phyloP scores from a whole-genome alignment of 352 stramenopile genomes.

The Albugo laibachii region DNA sequence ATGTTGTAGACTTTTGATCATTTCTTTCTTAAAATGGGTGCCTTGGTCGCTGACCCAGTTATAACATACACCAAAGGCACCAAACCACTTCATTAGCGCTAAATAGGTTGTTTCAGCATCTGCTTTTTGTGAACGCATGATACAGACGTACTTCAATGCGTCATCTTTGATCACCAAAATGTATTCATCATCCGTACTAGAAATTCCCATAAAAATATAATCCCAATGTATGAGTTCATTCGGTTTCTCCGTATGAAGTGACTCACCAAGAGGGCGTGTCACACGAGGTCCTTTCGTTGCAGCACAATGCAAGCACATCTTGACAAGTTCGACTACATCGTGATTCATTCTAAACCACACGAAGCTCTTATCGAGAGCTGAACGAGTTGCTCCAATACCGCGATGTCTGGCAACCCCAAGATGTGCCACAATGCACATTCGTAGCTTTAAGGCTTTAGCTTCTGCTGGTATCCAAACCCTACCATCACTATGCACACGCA shows the following conservation, averaged over 20 bases:
- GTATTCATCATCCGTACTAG: no score
- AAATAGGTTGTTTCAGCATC: not conserved
- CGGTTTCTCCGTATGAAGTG: no score
- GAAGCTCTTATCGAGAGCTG: no score
- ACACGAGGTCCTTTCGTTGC: no score
- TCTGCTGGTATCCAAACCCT: conserved; percentile 1
- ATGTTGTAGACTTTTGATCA: conserved; percentile 3
- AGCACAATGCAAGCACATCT: no score
- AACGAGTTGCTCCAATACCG: conserved; percentile 7
- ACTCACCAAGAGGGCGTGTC: no score
- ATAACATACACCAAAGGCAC: conserved; percentile 3
- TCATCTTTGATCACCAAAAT: not conserved
- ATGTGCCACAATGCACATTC: conserved; percentile 3
- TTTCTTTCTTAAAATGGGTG: conserved; percentile 9
- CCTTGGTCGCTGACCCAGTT: conserved; percentile 8
- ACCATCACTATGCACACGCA: no score
- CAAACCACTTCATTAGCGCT: conserved; percentile 5
- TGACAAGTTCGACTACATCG: no score
- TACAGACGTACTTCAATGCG: not conserved
- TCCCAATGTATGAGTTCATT: no score
- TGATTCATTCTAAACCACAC: no score
- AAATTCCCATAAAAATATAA: no score
- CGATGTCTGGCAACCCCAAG: conserved; percentile 2
- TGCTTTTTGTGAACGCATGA: not conserved
- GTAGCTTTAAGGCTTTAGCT: not conserved